Evolutionary conservation across 1,284 basidiomycete species (phyloP), one percentile per base, ranked within the genome.

Genomic region (Irpex sp.): DNA sequence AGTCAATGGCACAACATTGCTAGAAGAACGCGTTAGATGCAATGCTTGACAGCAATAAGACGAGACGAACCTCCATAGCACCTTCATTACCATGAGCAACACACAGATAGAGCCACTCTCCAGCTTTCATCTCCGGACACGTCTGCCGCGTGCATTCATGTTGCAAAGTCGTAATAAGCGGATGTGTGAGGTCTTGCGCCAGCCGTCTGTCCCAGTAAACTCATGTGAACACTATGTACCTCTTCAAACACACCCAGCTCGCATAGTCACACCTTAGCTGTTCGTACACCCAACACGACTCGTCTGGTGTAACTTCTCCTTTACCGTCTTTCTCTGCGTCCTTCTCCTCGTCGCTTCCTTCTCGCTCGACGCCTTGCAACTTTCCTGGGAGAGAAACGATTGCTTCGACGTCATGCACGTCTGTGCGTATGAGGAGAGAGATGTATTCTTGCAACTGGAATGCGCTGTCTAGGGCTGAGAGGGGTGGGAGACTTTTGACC

Each of bases 1-100:
- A 98, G 78, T 98, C 96, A 61, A 98, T 96, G 1, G 96, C 96
- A 71, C 93, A 96, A 76, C 96, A 99, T 84, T 94, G 90, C 84
- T 91, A 61, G 57, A 53, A 47, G 4, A 21, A 28, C 8, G 33
- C 14, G 23, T 54, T 16, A 23, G n/a, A 12, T 18, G 23, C 33
- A 54, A 42, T 60, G 6, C 7, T 56, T 54, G 51, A 23, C 37
- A 62, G 59, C 61, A 61, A 64, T 63, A 62, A 67, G 52, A n/a
- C 16, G 9, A 60, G 33, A 16, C 61, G 35, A 65, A 77, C 88
- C 85, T 91, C 89, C 83, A 91, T 87, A 59, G 85, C 82, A 21
- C 87, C 86, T 60, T 88, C 87, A 68, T 84, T 87, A 49, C 89
- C 87, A 69, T 98, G 96, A 0, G 95, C 94, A 35, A 96, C 95